These are phyloP conservation scores for Aspergillus coremiiformis DNA, from an alignment of 495 filamentous ascomycete genomes.

Conservation along the genomic window DNA sequence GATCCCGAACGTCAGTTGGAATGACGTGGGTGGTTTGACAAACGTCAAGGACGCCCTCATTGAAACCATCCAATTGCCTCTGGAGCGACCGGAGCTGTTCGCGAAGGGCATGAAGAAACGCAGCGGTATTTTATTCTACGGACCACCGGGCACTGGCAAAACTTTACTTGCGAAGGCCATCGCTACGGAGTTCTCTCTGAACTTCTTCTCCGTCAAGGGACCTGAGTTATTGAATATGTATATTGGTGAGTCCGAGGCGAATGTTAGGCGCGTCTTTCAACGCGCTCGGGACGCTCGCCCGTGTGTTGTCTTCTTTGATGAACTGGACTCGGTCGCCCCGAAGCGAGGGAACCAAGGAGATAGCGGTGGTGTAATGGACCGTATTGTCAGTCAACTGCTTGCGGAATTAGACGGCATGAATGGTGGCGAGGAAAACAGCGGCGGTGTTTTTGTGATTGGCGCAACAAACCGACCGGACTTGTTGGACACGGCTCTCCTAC, in stretches of 20 bases:
- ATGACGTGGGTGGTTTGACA: constrained; percentile 87
- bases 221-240: constrained; percentile 99
- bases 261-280: constrained; percentile 93
- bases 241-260: constrained; percentile 97
- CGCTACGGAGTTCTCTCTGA: constrained; percentile 94
- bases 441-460: constrained; percentile 95
- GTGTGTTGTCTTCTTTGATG: constrained; percentile 98
- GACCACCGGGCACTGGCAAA: constrained; percentile 94
- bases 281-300: constrained; percentile 89
- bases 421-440: constrained; percentile 72
- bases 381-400: constrained; percentile 91
- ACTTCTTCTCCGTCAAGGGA: constrained; percentile 98
- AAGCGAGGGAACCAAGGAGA: constrained; percentile 98
- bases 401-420: constrained; percentile 98
- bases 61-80: constrained; percentile 92
- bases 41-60: constrained; percentile 94
- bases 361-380: constrained; percentile 97
- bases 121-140: constrained; percentile 95
- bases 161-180: constrained; percentile 96
- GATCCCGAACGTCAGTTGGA: constrained; percentile 95
- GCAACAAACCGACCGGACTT: constrained; percentile 94
- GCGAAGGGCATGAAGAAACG: constrained; percentile 99
- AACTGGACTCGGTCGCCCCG: constrained; percentile 92
- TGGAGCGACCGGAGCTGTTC: constrained; percentile 90
- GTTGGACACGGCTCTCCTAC: constrained; percentile 81